phyloP scores from a whole-genome alignment of 2,329 filamentous ascomycete genomes.

The Phaeosphaeria sp. region DNA sequence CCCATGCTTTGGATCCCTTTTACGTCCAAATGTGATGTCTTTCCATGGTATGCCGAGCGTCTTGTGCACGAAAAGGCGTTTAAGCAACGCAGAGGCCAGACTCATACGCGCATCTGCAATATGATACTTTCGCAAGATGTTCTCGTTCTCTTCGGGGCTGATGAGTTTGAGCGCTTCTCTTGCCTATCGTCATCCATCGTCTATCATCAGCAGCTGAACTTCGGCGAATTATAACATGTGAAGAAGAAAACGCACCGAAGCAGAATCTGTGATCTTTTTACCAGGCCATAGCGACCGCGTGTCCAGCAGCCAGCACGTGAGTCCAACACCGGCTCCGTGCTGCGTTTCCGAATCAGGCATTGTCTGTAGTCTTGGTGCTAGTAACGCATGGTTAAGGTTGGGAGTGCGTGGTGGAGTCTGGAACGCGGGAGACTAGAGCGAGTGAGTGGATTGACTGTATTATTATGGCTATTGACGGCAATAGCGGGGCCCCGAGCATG shows the following conservation, averaged over 20 bases:
- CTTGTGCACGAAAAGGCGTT: slow-evolving; percentile 71
- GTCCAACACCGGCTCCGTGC: slow-evolving; percentile 14
- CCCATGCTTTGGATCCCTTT: slow-evolving; percentile 58
- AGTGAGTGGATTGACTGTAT: too few relatives aligned
- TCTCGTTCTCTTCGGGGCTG: slow-evolving; percentile 61
- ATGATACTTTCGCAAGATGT: slow-evolving; percentile 68
- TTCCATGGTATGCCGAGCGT: slow-evolving; percentile 67
- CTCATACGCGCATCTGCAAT: slow-evolving; percentile 77
- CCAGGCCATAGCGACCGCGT: slow-evolving; percentile 57
- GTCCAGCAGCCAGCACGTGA: slow-evolving; percentile 59
- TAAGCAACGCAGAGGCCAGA: slow-evolving; percentile 75
- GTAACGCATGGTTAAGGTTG: background rate
- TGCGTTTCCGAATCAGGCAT: slow-evolving; percentile 22
- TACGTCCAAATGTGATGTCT: slow-evolving; percentile 62
- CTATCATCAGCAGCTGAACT: slow-evolving; percentile 2
- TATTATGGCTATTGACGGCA: slow-evolving; percentile 23
- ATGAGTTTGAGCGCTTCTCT: slow-evolving; percentile 52
- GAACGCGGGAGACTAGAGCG: background rate
- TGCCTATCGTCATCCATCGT: slow-evolving; percentile 47
- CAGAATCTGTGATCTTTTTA: slow-evolving; percentile 46
- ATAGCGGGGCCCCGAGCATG: slow-evolving; percentile 10
- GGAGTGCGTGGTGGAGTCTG: slow-evolving; percentile 9
- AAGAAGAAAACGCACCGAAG: slow-evolving; percentile 12
- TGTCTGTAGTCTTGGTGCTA: too few relatives aligned
- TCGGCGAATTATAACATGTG: background rate